phyloP scores from a whole-genome alignment of 495 filamentous ascomycete genomes.

The Hypoxylon lienhwacheense region DNA sequence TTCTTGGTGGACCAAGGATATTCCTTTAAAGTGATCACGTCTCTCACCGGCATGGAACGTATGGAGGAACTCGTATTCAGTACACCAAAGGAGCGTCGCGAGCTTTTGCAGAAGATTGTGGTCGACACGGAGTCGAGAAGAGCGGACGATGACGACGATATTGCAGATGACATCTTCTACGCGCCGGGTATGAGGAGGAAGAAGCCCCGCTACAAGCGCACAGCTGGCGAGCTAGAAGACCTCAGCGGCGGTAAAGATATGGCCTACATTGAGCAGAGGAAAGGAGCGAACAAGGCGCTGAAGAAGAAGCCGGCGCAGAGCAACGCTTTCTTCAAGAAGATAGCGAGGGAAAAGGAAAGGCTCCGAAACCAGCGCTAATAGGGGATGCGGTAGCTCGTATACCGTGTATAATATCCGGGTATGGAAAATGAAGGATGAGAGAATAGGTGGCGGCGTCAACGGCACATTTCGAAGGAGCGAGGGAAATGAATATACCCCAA shows the following conservation, averaged over 20 bases:
- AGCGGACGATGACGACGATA: conserved; percentile 72
- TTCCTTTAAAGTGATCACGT: conserved; percentile 98
- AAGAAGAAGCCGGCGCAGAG: conserved; percentile 65
- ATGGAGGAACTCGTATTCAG: conserved; percentile 78
- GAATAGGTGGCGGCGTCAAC: conserved; percentile 3
- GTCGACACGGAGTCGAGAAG: conserved; percentile 74
- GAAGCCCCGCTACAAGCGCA: conserved; percentile 68
- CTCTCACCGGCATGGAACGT: conserved; percentile 86
- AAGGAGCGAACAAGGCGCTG: conserved; percentile 70
- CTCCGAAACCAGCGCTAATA: conserved; percentile 31
- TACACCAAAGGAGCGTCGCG: conserved; percentile 78
- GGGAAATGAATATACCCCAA: conserved; percentile 22
- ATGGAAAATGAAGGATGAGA: not conserved
- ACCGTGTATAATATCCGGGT: conserved; percentile 3
- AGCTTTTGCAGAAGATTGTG: conserved; percentile 89
- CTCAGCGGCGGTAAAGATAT: conserved; percentile 90
- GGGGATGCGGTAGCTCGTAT: conserved; percentile 1
- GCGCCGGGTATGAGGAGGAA: conserved; percentile 50
- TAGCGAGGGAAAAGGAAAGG: conserved; percentile 66
- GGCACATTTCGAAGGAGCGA: conserved; percentile 4
- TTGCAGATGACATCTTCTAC: conserved; percentile 82
- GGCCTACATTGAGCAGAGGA: conserved; percentile 92
- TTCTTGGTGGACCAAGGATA: conserved; percentile 99
- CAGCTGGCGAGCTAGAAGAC: conserved; percentile 81
- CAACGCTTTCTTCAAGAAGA: conserved; percentile 72